phyloP scores from a whole-genome alignment of 495 filamentous ascomycete species.

The Melanomma pulvis-pyrius region DNA sequence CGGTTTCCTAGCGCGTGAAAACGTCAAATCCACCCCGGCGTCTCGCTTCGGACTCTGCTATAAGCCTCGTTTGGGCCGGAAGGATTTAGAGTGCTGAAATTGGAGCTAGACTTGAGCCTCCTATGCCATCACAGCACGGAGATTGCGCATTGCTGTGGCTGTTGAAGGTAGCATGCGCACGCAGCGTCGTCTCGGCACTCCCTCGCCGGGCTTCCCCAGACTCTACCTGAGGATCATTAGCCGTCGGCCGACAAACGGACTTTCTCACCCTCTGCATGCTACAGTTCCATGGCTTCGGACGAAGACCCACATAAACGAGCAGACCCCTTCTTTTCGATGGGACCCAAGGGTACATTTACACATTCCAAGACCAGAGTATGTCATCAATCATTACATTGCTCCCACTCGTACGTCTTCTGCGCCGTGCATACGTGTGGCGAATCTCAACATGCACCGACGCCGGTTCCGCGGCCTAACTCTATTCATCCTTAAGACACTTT shows the following conservation, averaged over 20 bases:
- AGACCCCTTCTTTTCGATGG: neutral
- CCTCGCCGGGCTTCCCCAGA: constrained; percentile 11
- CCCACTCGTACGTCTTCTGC: too few relatives aligned
- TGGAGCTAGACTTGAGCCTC: neutral
- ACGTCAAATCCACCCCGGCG: neutral
- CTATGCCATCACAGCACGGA: neutral
- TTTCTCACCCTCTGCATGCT: neutral
- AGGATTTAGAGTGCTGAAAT: neutral
- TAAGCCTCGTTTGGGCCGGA: neutral
- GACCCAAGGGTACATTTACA: neutral
- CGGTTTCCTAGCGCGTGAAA: neutral
- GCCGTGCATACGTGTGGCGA: constrained; percentile 1
- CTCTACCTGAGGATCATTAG: neutral
- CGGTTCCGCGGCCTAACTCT: neutral
- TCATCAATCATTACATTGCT: neutral
- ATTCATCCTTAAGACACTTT: neutral
- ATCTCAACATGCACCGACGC: neutral
- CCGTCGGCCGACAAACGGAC: neutral
- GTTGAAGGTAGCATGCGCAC: neutral
- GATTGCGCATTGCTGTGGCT: neutral
- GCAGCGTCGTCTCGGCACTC: too few relatives aligned
- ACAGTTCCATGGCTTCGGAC: neutral
- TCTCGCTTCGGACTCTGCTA: neutral
- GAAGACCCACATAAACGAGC: neutral
- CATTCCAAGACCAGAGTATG: neutral